Evolutionary conservation across 2,329 filamentous ascomycete species (phyloP), one percentile per base, ranked within the genome.

Genomic region (Coniochaeta sp.): DNA sequence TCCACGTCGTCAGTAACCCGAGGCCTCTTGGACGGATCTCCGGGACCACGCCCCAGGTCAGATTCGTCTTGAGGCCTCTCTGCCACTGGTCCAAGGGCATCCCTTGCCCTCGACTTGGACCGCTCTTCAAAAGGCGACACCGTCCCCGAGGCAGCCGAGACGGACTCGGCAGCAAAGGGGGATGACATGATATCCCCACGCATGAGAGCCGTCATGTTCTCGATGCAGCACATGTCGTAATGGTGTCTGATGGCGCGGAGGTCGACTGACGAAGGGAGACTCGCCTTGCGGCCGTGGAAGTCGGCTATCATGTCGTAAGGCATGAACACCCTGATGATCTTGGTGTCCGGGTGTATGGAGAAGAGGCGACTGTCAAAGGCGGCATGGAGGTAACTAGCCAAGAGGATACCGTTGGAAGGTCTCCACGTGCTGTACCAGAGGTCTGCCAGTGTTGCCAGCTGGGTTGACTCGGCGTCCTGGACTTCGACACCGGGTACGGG

Each of bases 151-250:
- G 36, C 30, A 32, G 30, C 30, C 30, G 30, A 32, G 30, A 32
- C 40, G 40, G 19, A 19, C 40, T 44, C 40, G 40, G 36, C 30
- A 12, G 16, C 36, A 38, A 44, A 22, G 6, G 9, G 8, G 7
- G 40, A n/a, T 10, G 40, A 44, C 40, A 38, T 38, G 36, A 38
- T 17, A 17, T 38, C 36, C 36, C 36, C 12, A 12, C 36, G 44
- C 44, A 50, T 22, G 10, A 17, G 14, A 8, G 60, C 44, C 50
- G 58, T 54, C 62, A 67, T 65, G 19, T 67, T 67, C 55, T 67
- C 65, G 34, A 67, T 65, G 47, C 64, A 67, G 26, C 58, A 66
- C 62, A 67, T 67, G 0, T 68, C 61, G 42, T 64, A 68, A 24
- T 68, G 61, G 28, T 67, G 62, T 1, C 59, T 61, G 3, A 67